A percentile compares a stretch with the other conserved stretches of the same genome.
Conservation (phyloP, 306 rosid genomes). For the Rosa persica region DNA sequence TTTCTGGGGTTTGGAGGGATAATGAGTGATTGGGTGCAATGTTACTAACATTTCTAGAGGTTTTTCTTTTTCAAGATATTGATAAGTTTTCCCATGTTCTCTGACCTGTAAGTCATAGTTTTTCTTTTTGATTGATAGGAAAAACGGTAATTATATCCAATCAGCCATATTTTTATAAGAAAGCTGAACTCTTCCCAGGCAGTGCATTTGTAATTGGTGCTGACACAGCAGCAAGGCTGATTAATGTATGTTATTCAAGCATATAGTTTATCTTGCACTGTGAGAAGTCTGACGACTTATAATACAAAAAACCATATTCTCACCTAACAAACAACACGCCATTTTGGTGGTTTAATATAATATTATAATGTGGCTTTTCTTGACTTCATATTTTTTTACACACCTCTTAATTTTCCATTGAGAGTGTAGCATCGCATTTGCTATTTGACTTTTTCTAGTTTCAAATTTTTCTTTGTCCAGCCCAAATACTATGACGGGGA, state of each 20-base stretch:
- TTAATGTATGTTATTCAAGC: constrained; percentile 53
- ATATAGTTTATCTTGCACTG: not conserved
- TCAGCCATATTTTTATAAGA: constrained; percentile 84
- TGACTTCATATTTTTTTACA: not conserved
- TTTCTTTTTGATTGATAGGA: constrained; percentile 57
- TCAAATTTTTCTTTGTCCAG: constrained; percentile 38
- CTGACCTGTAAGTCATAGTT: constrained; percentile 20
- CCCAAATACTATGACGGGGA: constrained; percentile 89
- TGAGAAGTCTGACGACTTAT: not conserved
- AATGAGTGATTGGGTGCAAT: not conserved
- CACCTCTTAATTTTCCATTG: not conserved
- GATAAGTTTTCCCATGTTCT: not conserved
- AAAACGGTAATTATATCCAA: constrained; percentile 78
- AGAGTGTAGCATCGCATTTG: not conserved
- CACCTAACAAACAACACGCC: not conserved
- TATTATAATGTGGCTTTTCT: not conserved
- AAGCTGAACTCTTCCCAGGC: constrained; percentile 90
- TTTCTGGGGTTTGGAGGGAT: not conserved
- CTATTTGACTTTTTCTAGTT: constrained; percentile 1
- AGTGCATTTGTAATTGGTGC: constrained; percentile 93
- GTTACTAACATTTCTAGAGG: not conserved
- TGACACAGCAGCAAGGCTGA: constrained; percentile 85
- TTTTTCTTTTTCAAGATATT: not conserved
- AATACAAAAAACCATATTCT: not conserved
- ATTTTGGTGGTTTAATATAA: not conserved